Percentiles rank a stretch among this genome's conserved stretches.
Conservation (phyloP, 2,329 filamentous ascomycete species). For the Aspergillus eucalypticola region DNA sequence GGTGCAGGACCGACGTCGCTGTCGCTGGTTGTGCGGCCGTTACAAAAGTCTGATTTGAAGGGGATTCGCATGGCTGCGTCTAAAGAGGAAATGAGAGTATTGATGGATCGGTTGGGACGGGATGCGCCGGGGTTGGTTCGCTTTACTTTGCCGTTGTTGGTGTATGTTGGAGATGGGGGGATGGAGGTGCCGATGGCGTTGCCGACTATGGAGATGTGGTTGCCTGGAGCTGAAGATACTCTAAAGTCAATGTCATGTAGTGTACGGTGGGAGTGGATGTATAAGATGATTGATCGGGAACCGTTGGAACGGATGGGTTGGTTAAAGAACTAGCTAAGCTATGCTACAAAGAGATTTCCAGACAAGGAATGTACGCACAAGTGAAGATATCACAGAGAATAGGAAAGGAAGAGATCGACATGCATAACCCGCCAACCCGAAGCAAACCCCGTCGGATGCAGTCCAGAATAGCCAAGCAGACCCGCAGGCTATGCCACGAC, state of each 20-base stretch:
- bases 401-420: background rate
- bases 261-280: constrained; percentile 43
- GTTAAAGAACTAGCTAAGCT: constrained; percentile 25
- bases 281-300: constrained; percentile 41
- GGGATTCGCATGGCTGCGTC: background rate
- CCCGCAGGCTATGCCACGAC: constrained; percentile 2
- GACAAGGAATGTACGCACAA: constrained; percentile 11
- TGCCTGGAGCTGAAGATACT: constrained; percentile 19
- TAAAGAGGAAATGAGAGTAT: background rate
- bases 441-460: constrained; percentile 10
- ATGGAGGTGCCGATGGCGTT: constrained; percentile 25
- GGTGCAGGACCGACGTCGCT: background rate
- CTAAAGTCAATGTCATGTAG: constrained; percentile 18
- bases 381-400: constrained; percentile 9
- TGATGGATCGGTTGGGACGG: constrained; percentile 23
- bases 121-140: constrained; percentile 40
- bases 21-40: background rate
- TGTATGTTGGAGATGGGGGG: constrained; percentile 5
- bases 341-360: constrained; percentile 29
- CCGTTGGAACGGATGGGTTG: constrained; percentile 34
- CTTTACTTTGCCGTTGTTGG: constrained; percentile 46
- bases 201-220: constrained; percentile 29
- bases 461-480: constrained; percentile 11
- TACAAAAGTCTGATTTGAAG: background rate
- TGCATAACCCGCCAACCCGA: constrained; percentile 5